Conservation (phyloP, 495 filamentous ascomycete species). For the Darksidea phi region DNA sequence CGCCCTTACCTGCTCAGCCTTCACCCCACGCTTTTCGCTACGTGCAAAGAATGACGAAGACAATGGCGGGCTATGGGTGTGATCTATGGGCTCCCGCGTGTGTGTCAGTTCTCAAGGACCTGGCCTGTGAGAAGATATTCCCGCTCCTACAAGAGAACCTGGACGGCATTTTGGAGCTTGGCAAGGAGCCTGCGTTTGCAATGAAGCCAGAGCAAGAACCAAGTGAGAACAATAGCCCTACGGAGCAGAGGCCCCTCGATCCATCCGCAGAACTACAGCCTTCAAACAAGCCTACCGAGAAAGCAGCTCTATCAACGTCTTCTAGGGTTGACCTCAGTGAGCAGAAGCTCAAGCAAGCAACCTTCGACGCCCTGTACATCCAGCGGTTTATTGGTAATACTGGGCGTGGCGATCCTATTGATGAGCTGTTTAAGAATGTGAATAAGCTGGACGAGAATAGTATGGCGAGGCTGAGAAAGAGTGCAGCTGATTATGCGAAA, state of each 20-base stretch:
- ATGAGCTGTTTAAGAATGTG: slow-evolving; percentile 9
- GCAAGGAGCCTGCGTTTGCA: not conserved
- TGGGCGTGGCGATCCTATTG: not conserved
- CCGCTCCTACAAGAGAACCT: slow-evolving; percentile 7
- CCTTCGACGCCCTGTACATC: slow-evolving; percentile 77
- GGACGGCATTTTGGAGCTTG: not conserved
- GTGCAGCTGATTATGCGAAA: slow-evolving; percentile 42
- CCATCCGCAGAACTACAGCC: too few relatives aligned
- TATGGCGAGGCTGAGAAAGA: slow-evolving; percentile 35
- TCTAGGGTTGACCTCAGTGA: slow-evolving; percentile 12
- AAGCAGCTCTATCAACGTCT: not conserved
- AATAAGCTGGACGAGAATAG: slow-evolving; percentile 27
- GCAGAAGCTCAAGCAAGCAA: slow-evolving; percentile 60
- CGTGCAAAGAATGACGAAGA: slow-evolving; percentile 59
- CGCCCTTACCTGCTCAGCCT: slow-evolving; percentile 75
- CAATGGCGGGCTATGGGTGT: slow-evolving; percentile 67
- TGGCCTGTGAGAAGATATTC: slow-evolving; percentile 41
- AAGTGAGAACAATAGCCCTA: slow-evolving; percentile 21
- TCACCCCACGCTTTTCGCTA: slow-evolving; percentile 75
- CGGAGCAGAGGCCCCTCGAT: too few relatives aligned
- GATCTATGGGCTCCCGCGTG: slow-evolving; percentile 84
- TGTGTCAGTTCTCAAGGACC: slow-evolving; percentile 59
- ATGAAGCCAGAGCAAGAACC: slow-evolving; percentile 13
- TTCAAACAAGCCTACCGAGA: too few relatives aligned
- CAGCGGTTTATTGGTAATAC: slow-evolving; percentile 30